Evolutionary conservation across 768 basidiomycete genomes (phyloP).

Genomic region (Daedalea quercina): DNA sequence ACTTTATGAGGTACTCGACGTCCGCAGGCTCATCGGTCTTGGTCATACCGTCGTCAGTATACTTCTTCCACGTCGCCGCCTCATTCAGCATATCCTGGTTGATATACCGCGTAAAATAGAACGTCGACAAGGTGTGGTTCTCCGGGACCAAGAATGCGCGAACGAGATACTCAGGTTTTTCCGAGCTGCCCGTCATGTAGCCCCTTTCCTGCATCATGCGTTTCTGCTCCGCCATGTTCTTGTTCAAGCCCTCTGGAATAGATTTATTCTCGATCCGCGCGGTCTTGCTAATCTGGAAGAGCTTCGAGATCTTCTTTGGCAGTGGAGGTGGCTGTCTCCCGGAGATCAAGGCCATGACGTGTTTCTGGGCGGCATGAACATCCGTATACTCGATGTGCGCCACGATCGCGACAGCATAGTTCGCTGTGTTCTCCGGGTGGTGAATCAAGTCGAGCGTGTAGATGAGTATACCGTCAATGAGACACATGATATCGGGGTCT

Average conservation of each 20-base stretch:
- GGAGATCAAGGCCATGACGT: not conserved
- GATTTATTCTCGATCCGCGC: not conserved
- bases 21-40: not conserved
- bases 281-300: slow-evolving; percentile 9
- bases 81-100: slow-evolving; percentile 3
- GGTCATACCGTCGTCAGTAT: not conserved
- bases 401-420: slow-evolving; percentile 3
- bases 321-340: slow-evolving; percentile 5
- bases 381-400: slow-evolving; percentile 1
- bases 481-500: slow-evolving; percentile 10
- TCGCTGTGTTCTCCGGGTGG: slow-evolving; percentile 10
- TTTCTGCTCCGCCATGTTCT: not conserved
- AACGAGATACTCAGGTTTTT: not conserved
- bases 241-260: slow-evolving; percentile 6
- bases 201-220: not conserved
- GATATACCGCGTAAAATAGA: slow-evolving; percentile 6
- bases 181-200: not conserved
- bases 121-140: not conserved
- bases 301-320: slow-evolving; percentile 7
- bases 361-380: not conserved
- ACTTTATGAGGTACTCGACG: not conserved
- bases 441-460: slow-evolving; percentile 9
- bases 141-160: slow-evolving; percentile 5
- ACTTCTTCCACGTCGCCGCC: slow-evolving; percentile 3
- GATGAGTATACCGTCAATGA: slow-evolving; percentile 10